A percentile compares a stretch with the other conserved stretches of the same genome.
phyloP scores from a whole-genome alignment of 208 protist species.

The Wallacemonas sp. region DNA sequence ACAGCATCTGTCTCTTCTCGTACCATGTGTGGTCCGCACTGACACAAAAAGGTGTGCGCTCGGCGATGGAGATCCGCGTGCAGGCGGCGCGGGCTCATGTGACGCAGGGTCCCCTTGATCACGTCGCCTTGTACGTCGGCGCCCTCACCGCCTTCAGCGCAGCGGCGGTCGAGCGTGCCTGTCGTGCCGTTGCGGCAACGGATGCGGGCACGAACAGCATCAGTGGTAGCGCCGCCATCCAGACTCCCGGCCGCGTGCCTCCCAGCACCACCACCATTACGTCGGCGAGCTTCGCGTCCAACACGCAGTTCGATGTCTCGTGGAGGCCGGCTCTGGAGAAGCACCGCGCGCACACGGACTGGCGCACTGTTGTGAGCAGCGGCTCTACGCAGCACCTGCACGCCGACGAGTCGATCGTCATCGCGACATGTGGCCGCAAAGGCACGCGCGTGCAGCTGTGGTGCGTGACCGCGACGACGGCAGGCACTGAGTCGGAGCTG shows the following conservation, averaged over 20 bases:
- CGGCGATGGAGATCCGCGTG: neutral
- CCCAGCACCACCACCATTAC: too few relatives aligned
- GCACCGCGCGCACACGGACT: neutral
- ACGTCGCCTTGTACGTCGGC: neutral
- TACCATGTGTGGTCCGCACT: conserved; percentile 1
- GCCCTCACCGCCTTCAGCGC: conserved; percentile 2
- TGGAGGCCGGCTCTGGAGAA: neutral
- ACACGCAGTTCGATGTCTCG: too few relatives aligned
- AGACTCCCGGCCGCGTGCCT: too few relatives aligned
- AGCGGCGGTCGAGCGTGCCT: conserved; percentile 1
- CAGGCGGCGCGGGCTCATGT: conserved; percentile 1
- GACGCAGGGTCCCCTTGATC: neutral
- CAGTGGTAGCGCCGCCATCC: neutral
- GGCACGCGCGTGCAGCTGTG: conserved; percentile 6
- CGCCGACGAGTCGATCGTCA: neutral
- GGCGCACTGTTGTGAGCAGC: conserved; percentile 2
- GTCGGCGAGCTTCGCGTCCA: too few relatives aligned
- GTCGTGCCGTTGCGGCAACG: too few relatives aligned
- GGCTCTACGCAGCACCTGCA: neutral
- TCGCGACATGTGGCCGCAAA: neutral
- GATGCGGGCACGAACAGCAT: neutral
- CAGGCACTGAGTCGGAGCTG: neutral
- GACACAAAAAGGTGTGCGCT: neutral
- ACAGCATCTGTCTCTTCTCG: conserved; percentile 9
- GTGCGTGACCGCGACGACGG: neutral